Evolutionary conservation across 2,329 filamentous ascomycete genomes (phyloP).

Genomic region (Cytospora paraplurivora): DNA sequence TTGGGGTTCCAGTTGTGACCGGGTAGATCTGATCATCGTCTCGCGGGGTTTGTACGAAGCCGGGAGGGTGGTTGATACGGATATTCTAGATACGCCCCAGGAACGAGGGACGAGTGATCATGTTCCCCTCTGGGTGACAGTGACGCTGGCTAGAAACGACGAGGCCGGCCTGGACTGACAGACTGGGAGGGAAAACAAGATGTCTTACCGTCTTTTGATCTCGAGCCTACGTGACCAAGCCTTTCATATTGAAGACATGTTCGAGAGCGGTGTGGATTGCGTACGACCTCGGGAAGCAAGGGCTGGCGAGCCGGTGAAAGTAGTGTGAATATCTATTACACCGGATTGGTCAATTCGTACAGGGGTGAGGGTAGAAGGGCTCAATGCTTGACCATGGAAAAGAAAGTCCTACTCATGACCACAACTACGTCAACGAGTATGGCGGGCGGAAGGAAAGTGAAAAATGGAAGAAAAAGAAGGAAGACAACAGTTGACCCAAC

Average conservation of each 20-base stretch:
- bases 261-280: neutral
- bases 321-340: neutral
- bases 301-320: neutral
- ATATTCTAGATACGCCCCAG: constrained; percentile 40
- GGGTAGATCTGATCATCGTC: constrained; percentile 54
- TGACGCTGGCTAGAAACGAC: constrained; percentile 18
- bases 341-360: constrained; percentile 1
- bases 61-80: constrained; percentile 33
- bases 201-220: neutral
- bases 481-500: neutral
- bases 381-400: too few relatives aligned
- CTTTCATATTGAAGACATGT: neutral
- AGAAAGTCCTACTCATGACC: neutral
- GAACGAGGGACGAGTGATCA: constrained; percentile 57
- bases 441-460: neutral
- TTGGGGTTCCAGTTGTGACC: constrained; percentile 55
- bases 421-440: neutral
- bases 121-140: constrained; percentile 50
- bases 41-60: constrained; percentile 40
- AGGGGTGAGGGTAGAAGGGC: neutral
- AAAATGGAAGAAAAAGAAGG: neutral
- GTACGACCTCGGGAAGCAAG: neutral
- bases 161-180: neutral
- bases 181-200: neutral
- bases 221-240: neutral